Evolutionary conservation across 805 yeast genomes (phyloP).

Genomic region (Candida mattraensis): DNA sequence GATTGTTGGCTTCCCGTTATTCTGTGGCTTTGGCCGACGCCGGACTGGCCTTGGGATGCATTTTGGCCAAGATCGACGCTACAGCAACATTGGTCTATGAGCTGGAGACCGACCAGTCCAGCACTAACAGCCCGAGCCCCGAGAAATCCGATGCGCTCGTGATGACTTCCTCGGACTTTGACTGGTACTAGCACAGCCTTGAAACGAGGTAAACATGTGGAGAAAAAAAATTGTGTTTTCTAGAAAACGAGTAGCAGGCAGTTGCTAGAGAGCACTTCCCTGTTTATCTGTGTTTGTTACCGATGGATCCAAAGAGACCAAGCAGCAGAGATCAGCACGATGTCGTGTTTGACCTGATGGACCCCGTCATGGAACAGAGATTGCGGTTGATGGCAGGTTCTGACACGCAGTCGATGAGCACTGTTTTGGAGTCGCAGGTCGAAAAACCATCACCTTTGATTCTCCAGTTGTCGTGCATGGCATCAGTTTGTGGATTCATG

Average conservation of each 20-base stretch:
- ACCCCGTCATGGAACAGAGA: no score
- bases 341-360: slow-evolving; percentile 10
- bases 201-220: no score
- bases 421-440: slow-evolving; percentile 14
- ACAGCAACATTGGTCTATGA: slow-evolving; percentile 34
- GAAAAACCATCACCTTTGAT: slow-evolving; percentile 41
- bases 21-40: slow-evolving; percentile 35
- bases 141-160: slow-evolving; percentile 1
- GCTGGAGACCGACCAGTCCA: neutral
- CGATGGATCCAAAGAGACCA: neutral
- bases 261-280: slow-evolving; percentile 2
- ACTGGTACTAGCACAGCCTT: slow-evolving; percentile 15
- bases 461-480: slow-evolving; percentile 44
- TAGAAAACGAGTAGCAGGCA: neutral
- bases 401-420: slow-evolving; percentile 14
- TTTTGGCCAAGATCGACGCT: slow-evolving; percentile 43
- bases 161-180: slow-evolving; percentile 8
- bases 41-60: slow-evolving; percentile 51
- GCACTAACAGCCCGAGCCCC: no score
- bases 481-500: slow-evolving; percentile 59
- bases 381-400: slow-evolving; percentile 50
- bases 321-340: slow-evolving; percentile 1
- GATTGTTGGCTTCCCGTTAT: slow-evolving; percentile 38
- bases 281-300: neutral
- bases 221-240: no score